Evolutionary conservation across 1,284 basidiomycete genomes (phyloP), one percentile per base, ranked within the genome.

Genomic region (Bondarzewia mesenterica): DNA sequence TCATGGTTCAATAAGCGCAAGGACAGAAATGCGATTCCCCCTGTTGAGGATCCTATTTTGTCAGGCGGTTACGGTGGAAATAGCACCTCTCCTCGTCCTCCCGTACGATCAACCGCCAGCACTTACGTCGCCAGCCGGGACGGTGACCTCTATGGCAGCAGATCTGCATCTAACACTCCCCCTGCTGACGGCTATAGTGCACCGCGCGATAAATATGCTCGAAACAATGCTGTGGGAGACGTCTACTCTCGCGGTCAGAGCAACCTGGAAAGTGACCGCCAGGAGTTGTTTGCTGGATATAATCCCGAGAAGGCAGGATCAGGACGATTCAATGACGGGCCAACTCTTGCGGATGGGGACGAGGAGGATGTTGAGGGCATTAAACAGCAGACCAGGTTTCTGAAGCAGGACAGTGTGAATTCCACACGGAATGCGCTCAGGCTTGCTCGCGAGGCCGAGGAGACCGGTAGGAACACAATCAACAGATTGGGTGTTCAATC

Each of bases 331-430:
- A 57, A 61, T 44, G 80, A 86, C 57, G 80, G 79, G 0, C 77
- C 80, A 16, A 62, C 59, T 37, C 54, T 67, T 39, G 70, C 68
- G 35, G 85, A 91, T 61, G 92, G 95, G 65, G 89, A 89, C 56
- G 94, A 98, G 22, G 94, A 98, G 58, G 95, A 98, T 61, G 76
- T 96, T 5, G 95, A 99, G 68, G 93, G 87, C 14, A 95, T 99
- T 71, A 98, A 97, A 71, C 82, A 91, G 62, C 85, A 94, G 69
- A 93, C 92, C 57, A 78, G 86, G 48, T 90, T 81, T 61, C 70
- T 91, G 55, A 99, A 99, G 71, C 93, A 97, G 67, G 95, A 99
- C 60, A 88, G 83, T 62, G 85, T 96, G 43, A 85, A 84, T 50
- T 89, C 88, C 21, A 92, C 93, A 1, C 75, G 94, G 57, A 98